phyloP scores from a whole-genome alignment of 805 yeast species.

The Nakazawaea ambrosiae region DNA sequence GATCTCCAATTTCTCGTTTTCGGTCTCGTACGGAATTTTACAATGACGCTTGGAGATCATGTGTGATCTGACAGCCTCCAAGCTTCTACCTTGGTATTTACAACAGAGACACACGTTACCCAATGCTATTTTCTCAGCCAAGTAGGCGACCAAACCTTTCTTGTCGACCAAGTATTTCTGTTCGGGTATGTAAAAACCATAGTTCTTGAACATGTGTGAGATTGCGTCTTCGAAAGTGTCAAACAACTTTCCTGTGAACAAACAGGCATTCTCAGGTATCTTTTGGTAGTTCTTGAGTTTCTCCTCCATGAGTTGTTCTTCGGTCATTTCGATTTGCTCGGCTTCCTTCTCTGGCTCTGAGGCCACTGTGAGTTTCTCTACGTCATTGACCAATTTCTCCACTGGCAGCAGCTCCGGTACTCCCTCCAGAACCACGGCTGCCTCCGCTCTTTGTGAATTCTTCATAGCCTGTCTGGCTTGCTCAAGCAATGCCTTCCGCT shows the following conservation, averaged over 20 bases:
- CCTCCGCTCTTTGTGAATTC: conserved; percentile 5
- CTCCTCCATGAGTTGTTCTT: conserved; percentile 29
- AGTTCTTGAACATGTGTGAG: conserved; percentile 69
- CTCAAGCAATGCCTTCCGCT: conserved; percentile 40
- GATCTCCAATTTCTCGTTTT: conserved; percentile 68
- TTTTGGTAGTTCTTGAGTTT: conserved; percentile 39
- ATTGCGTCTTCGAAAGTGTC: conserved; percentile 36
- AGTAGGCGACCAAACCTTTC: conserved; percentile 64
- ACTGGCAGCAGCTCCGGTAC: background rate
- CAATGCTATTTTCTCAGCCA: conserved; percentile 74
- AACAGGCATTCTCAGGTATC: conserved; percentile 41
- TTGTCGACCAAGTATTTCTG: conserved; percentile 57
- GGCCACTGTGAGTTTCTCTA: too few relatives aligned
- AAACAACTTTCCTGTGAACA: conserved; percentile 37
- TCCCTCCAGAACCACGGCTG: conserved; percentile 8
- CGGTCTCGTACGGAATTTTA: conserved; percentile 79
- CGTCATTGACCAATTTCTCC: too few relatives aligned
- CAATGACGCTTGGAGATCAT: conserved; percentile 82
- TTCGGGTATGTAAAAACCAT: conserved; percentile 89
- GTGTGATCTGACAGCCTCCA: conserved; percentile 88
- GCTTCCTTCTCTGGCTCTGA: conserved; percentile 4
- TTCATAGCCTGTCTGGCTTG: conserved; percentile 36
- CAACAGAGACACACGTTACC: conserved; percentile 85
- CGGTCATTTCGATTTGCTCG: conserved; percentile 12
- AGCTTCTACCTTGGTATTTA: conserved; percentile 70